phyloP scores from a whole-genome alignment of 805 yeast species.

The Maudiozyma pseudohumilis region DNA sequence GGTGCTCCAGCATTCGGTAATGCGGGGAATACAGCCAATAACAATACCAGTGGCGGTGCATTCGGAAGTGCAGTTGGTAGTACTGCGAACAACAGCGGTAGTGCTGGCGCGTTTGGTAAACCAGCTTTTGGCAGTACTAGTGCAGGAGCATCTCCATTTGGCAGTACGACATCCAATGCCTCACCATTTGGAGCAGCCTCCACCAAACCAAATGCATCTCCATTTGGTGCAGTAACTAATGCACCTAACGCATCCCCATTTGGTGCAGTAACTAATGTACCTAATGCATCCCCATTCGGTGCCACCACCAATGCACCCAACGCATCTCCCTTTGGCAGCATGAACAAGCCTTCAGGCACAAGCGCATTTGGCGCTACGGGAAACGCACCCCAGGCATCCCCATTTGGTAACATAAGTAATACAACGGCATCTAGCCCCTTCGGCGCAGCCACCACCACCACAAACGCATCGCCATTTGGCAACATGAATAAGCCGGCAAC shows the following conservation, averaged over 20 bases:
- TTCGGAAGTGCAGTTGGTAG: slow-evolving; percentile 2
- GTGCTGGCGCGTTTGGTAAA: slow-evolving; percentile 14
- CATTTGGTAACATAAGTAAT: slow-evolving; percentile 7
- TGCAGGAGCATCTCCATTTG: neutral
- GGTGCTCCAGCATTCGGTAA: neutral
- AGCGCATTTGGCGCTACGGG: slow-evolving; percentile 20
- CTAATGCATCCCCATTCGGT: slow-evolving; percentile 4
- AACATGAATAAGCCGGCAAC: neutral
- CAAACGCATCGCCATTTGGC: slow-evolving; percentile 1
- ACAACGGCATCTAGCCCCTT: slow-evolving; percentile 4
- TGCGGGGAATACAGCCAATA: neutral
- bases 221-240: slow-evolving; percentile 5
- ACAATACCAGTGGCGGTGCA: slow-evolving; percentile 1
- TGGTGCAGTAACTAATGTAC: slow-evolving; percentile 3
- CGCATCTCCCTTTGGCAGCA: slow-evolving; percentile 12
- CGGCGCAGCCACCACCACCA: no score
- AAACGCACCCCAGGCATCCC: no score
- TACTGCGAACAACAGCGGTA: neutral
- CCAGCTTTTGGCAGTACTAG: slow-evolving; percentile 9
- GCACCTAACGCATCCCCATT: neutral
- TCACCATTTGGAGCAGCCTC: slow-evolving; percentile 3
- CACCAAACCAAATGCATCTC: neutral
- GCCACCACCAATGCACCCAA: slow-evolving; percentile 17
- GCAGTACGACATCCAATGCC: neutral
- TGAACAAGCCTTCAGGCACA: slow-evolving; percentile 11